phyloP scores from a whole-genome alignment of 345 rosid genomes.

The Corchorus capsularis region DNA sequence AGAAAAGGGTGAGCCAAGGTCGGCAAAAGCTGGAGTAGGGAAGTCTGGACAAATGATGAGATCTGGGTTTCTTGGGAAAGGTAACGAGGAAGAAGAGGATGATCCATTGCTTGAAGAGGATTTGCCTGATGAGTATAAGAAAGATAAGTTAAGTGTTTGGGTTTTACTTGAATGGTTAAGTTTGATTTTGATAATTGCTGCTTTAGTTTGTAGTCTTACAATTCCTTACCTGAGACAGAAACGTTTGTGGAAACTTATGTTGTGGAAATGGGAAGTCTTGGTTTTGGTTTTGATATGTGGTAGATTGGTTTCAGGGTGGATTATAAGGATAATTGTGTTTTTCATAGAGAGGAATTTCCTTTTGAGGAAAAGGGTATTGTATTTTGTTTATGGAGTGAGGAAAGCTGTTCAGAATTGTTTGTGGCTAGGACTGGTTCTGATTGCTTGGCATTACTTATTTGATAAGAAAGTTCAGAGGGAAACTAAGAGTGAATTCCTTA shows the following conservation, averaged over 20 bases:
- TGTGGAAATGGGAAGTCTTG: constrained; percentile 95
- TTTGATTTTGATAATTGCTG: constrained; percentile 57
- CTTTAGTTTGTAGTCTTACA: constrained; percentile 55
- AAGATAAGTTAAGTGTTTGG: constrained; percentile 40
- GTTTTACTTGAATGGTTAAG: constrained; percentile 68
- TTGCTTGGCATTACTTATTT: constrained; percentile 80
- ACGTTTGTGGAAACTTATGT: constrained; percentile 48
- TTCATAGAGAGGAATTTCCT: constrained; percentile 76
- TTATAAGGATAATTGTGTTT: constrained; percentile 61
- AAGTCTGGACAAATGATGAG: constrained; percentile 38
- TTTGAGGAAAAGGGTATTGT: constrained; percentile 71
- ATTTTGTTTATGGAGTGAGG: constrained; percentile 82
- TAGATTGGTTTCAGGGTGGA: constrained; percentile 84
- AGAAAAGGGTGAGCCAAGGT: constrained; percentile 36
- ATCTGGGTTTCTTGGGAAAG: constrained; percentile 53
- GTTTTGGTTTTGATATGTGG: constrained; percentile 80
- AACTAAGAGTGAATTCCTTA: constrained; percentile 31
- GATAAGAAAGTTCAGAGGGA: constrained; percentile 64
- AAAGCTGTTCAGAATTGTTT: constrained; percentile 85
- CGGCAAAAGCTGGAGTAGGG: constrained; percentile 31
- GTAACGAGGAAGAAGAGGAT: constrained; percentile 61
- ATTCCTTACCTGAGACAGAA: constrained; percentile 36
- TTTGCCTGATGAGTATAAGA: constrained; percentile 71
- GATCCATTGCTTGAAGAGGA: constrained; percentile 76
- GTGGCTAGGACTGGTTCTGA: constrained; percentile 81